Percentiles rank a stretch among this genome's conserved stretches.
phyloP scores from a whole-genome alignment of 176 grass and related monocot genomes.

The Carex pumila region DNA sequence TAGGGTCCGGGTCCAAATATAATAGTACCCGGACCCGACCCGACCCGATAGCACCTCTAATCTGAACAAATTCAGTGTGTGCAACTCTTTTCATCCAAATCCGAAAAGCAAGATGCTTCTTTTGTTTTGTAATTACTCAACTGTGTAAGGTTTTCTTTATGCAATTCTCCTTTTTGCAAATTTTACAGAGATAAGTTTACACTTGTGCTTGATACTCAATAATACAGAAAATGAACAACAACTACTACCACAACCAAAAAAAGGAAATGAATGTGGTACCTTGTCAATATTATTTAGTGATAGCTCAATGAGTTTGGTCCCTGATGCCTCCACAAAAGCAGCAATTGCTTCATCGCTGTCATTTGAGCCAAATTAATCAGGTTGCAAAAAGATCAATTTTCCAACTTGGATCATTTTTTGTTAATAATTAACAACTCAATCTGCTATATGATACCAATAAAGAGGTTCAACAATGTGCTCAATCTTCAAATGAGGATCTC shows the following conservation, averaged over 20 bases:
- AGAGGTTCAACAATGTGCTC: background rate
- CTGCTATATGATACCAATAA: background rate
- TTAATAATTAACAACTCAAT: background rate
- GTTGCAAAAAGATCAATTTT: background rate
- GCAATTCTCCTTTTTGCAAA: background rate
- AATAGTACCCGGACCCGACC: no score
- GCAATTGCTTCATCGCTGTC: constrained; percentile 77
- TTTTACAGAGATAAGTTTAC: background rate
- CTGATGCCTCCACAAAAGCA: constrained; percentile 70
- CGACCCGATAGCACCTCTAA: no score
- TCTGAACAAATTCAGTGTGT: background rate
- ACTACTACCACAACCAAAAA: background rate
- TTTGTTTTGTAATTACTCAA: background rate
- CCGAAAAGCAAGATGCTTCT: background rate
- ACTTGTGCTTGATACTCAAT: background rate
- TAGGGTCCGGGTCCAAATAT: no score
- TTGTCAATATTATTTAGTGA: constrained; percentile 71
- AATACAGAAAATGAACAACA: background rate
- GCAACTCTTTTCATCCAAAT: background rate
- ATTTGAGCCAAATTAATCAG: background rate
- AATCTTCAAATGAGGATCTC: constrained; percentile 35
- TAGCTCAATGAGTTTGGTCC: constrained; percentile 69
- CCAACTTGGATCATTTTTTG: background rate
- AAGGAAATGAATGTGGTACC: constrained; percentile 33
- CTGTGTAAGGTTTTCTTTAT: background rate